A percentile compares a stretch with the other conserved stretches of the same genome.
phyloP scores from a whole-genome alignment of 1,139 yeast species.

The Kluyveromyces marxianus region DNA sequence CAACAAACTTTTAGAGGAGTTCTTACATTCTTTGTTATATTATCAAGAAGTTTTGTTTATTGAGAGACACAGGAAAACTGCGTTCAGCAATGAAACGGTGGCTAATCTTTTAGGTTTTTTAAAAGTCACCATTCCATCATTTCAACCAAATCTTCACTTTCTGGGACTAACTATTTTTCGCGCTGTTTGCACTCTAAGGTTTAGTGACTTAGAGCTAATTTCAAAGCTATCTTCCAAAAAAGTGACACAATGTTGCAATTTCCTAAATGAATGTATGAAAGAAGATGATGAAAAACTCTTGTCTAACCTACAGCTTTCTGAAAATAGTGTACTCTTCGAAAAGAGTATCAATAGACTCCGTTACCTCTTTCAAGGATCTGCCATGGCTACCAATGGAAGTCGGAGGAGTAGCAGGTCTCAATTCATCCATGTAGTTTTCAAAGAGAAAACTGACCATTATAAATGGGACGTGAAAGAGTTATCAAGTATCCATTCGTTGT shows the following conservation, averaged over 20 bases:
- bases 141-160: not conserved
- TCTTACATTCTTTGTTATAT: conserved; percentile 33
- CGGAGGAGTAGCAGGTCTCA: not conserved
- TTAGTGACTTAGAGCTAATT: not conserved
- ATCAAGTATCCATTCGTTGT: not conserved
- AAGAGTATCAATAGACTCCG: not conserved
- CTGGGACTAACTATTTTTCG: not conserved
- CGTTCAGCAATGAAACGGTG: conserved; percentile 8
- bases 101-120: conserved; percentile 25
- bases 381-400: not conserved
- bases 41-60: conserved; percentile 39
- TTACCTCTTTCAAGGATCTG: not conserved
- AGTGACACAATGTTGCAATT: not conserved
- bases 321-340: not conserved
- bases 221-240: not conserved
- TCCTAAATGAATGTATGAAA: not conserved
- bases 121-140: not conserved
- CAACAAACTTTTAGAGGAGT: not conserved
- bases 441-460: not conserved
- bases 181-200: not conserved
- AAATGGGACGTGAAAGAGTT: not conserved
- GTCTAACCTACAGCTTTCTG: not conserved
- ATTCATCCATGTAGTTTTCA: not conserved
- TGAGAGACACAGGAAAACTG: conserved; percentile 17
- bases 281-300: not conserved